Evolutionary conservation across 2,329 filamentous ascomycete genomes (phyloP), one percentile per base, ranked within the genome.

Genomic region (Aspergillus spinulosporus): DNA sequence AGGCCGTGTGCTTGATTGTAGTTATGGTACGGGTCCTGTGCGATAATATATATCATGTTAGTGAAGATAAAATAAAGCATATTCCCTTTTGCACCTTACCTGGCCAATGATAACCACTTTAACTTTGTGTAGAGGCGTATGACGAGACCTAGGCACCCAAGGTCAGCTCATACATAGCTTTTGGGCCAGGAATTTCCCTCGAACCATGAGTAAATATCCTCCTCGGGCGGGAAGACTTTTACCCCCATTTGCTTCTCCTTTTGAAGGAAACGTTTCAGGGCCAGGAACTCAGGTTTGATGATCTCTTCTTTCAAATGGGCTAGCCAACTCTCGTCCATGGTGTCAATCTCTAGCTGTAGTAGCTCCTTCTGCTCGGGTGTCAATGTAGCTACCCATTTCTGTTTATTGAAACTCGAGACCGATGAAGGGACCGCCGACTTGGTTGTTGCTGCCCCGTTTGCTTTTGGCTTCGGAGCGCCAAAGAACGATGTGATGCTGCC

Each of bases 181-280:
- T 29, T 37, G 21, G n/a, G 21, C 9, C 9, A 5, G n/a, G 15
- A 14, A 43, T 28, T 37, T 11, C 37, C n/a, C 7, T 12, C 81
- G 55, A 80, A 96, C 94, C 94, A 99, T 62, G 90, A 94, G 75
- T 99, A 99, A 9, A 99, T 86, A 66, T 99, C 93, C 62, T 91
- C 83, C 64, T 85, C 81, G 0, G 93, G 93, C 3, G 94, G 94
- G 67, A 95, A 99, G 64, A 96, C 84, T 68, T 88, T 92, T 75
- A 86, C 88, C 2, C 88, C 87, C 1, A 82, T 80, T 12, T 83
- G 82, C 52, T 87, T 83, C 77, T 99, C 94, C 52, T 83, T 83
- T 68, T 89, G 86, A 52, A 99, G 76, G 73, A 97, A 99, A 49
- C 83, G 82, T 80, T 99, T 99, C 62, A 99, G 76, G 2, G 89